These are phyloP conservation scores for Ustulina deusta DNA, from an alignment of 2,329 filamentous ascomycete species.

Conservation along the genomic window DNA sequence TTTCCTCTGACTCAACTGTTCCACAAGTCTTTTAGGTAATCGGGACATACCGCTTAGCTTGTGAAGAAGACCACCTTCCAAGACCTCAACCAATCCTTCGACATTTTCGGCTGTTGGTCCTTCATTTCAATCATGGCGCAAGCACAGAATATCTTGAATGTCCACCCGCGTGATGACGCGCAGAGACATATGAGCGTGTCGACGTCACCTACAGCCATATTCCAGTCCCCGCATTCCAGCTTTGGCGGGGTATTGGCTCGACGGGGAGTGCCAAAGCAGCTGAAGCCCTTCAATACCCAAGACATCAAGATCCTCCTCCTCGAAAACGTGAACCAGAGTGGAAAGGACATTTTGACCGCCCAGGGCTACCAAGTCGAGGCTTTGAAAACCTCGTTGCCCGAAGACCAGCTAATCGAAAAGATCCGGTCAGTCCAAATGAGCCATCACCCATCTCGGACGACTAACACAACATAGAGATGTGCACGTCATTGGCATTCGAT, in stretches of 20 bases:
- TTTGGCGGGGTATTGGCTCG: slow-evolving; percentile 62
- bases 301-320: slow-evolving; percentile 96
- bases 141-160: slow-evolving; percentile 63
- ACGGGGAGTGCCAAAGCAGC: slow-evolving; percentile 71
- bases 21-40: not conserved
- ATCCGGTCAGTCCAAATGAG: slow-evolving; percentile 73
- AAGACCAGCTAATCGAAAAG: slow-evolving; percentile 96
- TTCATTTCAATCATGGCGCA: slow-evolving; percentile 54
- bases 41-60: not conserved
- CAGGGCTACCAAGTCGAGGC: slow-evolving; percentile 98
- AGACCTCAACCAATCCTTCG: not conserved
- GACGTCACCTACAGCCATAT: slow-evolving; percentile 78
- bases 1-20: slow-evolving; percentile 28
- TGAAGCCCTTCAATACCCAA: slow-evolving; percentile 95
- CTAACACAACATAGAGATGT: slow-evolving; percentile 73
- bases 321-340: slow-evolving; percentile 95
- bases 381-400: slow-evolving; percentile 87
- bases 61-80: not conserved
- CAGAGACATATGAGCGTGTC: slow-evolving; percentile 74
- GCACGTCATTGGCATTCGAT: slow-evolving; percentile 97
- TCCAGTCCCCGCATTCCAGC: slow-evolving; percentile 78
- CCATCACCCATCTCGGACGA: not conserved
- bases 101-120: not conserved
- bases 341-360: slow-evolving; percentile 80
- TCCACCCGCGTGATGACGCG: slow-evolving; percentile 57